Base-by-base conservation (phyloP, 257 asterid genomes). In the Gardenia jasminoides region DNA sequence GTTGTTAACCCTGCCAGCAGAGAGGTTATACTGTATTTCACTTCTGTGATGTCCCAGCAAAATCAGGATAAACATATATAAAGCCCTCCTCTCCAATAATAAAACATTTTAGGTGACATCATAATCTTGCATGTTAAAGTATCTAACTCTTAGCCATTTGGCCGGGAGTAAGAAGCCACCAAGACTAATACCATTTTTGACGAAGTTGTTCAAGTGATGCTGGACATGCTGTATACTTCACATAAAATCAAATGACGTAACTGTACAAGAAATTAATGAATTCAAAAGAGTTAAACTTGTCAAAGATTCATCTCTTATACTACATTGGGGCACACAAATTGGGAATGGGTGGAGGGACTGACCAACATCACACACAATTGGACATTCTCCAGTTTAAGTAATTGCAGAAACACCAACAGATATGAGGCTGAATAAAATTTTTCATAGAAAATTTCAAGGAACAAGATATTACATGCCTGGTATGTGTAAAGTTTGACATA, bases 401-500 rank as follows among this genome's bases (percentile, higher is more conserved):
- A 58, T 20, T 8, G 52, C 64, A 58, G 26, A 20, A 58, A 28
- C 64, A 20, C 10, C 64, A 58, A 58, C 24, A 20, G 64, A 31
- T 22, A 56, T 30, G 76, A 26, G n/a, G 56, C 52, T n/a, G 4
- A 56, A 22, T 36, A 36, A 36, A 36, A 36, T 3, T 36, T 36
- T 3, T 36, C 41, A 56, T 62, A 39, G 46, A 47, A 31, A 61
- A 46, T n/a, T 50, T 41, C 72, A 79, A 33, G 69, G 64, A 7
- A 33, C 22, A 36, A 44, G 39, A 13, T 67, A 58, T 13, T 36
- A 48, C 86, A 75, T 86, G 78, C 98, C 98, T 94, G 98, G 85
- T 94, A 92, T 58, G 96, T 90, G 79, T 94, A 94, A 47, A 94
- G 96, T 86, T 94, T 92, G 88, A 92, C 97, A 68, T 92, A 92